Base-by-base conservation (phyloP, 306 rosid species). In the Malus fusca region DNA sequence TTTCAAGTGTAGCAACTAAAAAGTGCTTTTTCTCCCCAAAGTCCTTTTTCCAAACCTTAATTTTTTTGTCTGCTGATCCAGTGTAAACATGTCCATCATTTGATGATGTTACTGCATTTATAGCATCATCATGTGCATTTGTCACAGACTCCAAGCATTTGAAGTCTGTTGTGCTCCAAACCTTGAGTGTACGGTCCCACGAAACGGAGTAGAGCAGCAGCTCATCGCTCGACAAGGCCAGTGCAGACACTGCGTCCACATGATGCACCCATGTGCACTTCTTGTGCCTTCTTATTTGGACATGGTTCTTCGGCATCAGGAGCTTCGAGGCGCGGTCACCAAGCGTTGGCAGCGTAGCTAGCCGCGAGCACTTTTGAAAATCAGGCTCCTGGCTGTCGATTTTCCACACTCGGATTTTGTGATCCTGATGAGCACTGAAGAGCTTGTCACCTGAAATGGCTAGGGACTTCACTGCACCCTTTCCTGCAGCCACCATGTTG, bases 211-310 rank as follows among this genome's bases (percentile, higher is more conserved):
- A 92, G 23, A 92, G 84, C 40, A 90, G 79, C 72, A 79, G 75
- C 22, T 86, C 90, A 18, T 95, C 97, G 3, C 63, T 69, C 48
- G 98, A 95, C 40, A 92, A 48, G 69, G 98, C 96, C 0, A 95
- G 86, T 11, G 93, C 88, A 9, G 98, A 89, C 8, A 95, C 97
- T 0, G 98, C 42, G 78, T 95, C 97, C 8, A 95, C 98, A 52
- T 95, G 98, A 60, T 95, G 96, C 15, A 92, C 93, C 98, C 97
- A 95, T 3, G 96, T 90, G 82, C 91, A 74, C 60, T 76, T 95
- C 80, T 88, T 90, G 87, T 95, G 97, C 77, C 98, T 85, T 56
- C 97, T 85, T 59, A 92, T 88, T 48, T 74, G 86, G 26, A 95
- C 96, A 28, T 87, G 95, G 84, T 87, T 90, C n/a, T 90, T 90